Base-by-base conservation (phyloP, 768 basidiomycete species). In the Phlebiopsis flavidoalba region DNA sequence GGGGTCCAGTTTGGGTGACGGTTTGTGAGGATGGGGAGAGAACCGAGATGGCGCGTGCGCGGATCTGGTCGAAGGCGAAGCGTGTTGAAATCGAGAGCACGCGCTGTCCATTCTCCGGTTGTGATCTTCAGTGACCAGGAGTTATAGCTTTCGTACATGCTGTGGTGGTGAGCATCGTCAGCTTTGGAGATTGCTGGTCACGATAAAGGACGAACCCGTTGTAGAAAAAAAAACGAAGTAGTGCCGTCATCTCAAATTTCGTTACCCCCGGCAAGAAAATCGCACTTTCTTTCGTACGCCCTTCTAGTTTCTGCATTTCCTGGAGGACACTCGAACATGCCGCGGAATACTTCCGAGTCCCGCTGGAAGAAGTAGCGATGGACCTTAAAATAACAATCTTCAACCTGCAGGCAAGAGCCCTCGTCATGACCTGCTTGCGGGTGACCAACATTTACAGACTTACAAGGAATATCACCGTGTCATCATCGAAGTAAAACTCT, bases 71-170 rank as follows among this genome's bases (percentile, higher is more conserved):
- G 55, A 76, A 75, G 40, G 68, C 61, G 53, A 70, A 77, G 51
- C 72, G 74, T 6, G 72, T 71, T 6, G 79, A 69, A 52, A 79
- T 70, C 15, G 71, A 70, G 22, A 79, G 67, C 10, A 80, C n/a
- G 66, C 40, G 71, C 62, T 48, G 73, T 67, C 74, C 76, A 78
- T 21, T 74, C 64, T 7, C 66, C 52, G 26, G 69, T 62, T 21
- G 60, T 61, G 43, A 57, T 48, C 17, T 15, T 58, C 37, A 33
- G n/a, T 5, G 35, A 35, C 49, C 46, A 33, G 3, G 26, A 59
- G 11, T 22, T 45, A 21, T 60, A 49, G 55, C 59, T 51, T 35
- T 56, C 60, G 50, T 60, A 59, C 63, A 64, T 63, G 10, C 65
- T 69, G 56, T 6, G 59, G 56, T 6, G 59, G 40, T 31, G 26